A percentile compares a stretch with the other conserved stretches of the same genome.
phyloP scores from a whole-genome alignment of 371 early-diverging fungal genomes.

The Coemansia sp. region DNA sequence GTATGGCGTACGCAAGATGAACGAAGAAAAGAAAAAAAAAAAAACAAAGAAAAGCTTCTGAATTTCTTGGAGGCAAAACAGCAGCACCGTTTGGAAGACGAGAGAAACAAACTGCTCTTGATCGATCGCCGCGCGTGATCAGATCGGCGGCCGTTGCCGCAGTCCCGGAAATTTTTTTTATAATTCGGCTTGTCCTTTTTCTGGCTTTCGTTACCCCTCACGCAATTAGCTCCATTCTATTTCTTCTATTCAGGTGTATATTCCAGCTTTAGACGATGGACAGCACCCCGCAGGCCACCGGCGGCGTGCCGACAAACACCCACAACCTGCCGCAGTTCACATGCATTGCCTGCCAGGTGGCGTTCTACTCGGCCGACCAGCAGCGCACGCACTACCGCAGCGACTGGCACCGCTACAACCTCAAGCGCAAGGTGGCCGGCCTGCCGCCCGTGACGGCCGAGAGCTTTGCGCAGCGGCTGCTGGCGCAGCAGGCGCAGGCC shows the following conservation, averaged over 20 bases:
- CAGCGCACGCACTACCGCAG: conserved; percentile 89
- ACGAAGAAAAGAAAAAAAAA: no score
- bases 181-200: neutral
- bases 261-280: neutral
- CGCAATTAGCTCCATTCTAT: conserved; percentile 5
- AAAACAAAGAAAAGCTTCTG: no score
- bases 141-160: neutral
- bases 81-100: no score
- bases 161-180: neutral
- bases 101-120: no score
- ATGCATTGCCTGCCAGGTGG: conserved; percentile 84
- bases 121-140: no score
- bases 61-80: no score
- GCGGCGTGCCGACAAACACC: conserved; percentile 36
- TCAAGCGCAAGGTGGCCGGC: conserved; percentile 89
- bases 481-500: conserved; percentile 54
- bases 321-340: conserved; percentile 56
- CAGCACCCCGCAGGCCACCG: conserved; percentile 4
- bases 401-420: conserved; percentile 98
- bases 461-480: conserved; percentile 74
- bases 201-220: neutral
- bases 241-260: neutral
- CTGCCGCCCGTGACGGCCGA: conserved; percentile 79
- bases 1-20: no score
- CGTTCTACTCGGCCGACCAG: conserved; percentile 76